phyloP scores from a whole-genome alignment of 305 asterid species.

The Rubia tinctorum region DNA sequence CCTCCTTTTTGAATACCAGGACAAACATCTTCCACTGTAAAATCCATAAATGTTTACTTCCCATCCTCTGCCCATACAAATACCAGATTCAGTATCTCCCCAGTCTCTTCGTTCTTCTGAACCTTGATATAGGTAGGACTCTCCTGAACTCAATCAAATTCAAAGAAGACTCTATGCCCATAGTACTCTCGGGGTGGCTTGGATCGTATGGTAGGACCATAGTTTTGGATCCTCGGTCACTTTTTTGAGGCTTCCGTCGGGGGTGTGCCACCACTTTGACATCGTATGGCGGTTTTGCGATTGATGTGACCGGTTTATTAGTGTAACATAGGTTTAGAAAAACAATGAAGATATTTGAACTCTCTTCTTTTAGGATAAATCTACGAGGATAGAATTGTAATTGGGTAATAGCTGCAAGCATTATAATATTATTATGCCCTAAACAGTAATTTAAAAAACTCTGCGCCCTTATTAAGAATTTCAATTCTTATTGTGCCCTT shows the following conservation, averaged over 20 bases:
- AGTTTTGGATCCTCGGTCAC: conserved; percentile 21
- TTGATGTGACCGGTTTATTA: conserved; percentile 16
- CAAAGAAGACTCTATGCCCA: conserved; percentile 59
- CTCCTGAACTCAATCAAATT: conserved; percentile 57
- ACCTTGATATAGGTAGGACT: conserved; percentile 90
- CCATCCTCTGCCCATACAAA: conserved; percentile 96
- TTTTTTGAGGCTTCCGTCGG: conserved; percentile 40
- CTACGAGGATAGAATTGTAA: too few relatives aligned
- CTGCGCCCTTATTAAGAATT: too few relatives aligned
- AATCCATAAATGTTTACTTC: conserved; percentile 43
- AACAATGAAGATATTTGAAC: too few relatives aligned
- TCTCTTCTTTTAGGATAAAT: too few relatives aligned
- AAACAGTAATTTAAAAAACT: too few relatives aligned
- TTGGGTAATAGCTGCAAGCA: too few relatives aligned
- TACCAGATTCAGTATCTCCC: conserved; percentile 79
- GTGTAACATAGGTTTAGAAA: neutral
- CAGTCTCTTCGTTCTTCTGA: conserved; percentile 64
- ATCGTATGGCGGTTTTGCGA: conserved; percentile 24
- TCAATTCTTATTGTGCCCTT: too few relatives aligned
- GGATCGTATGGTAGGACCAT: conserved; percentile 68
- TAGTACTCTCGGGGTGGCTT: conserved; percentile 34
- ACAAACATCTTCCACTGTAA: conserved; percentile 70
- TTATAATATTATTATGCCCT: too few relatives aligned
- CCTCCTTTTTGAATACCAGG: conserved; percentile 91
- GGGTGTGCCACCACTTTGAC: conserved; percentile 80